Evolutionary conservation across 306 rosid genomes (phyloP).

Genomic region (Prunus salicina): DNA sequence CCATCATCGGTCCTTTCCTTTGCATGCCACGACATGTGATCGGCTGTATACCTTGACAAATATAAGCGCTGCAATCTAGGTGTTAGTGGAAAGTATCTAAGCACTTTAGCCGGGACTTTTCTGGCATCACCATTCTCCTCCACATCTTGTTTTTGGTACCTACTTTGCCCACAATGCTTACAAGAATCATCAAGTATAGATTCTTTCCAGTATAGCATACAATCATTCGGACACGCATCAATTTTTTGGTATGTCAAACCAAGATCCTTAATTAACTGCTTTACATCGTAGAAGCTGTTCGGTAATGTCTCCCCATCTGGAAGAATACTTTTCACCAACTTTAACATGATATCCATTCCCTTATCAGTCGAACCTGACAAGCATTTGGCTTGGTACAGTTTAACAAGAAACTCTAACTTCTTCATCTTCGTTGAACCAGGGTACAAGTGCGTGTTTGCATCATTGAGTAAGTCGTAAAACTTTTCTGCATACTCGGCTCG

Average conservation of each 20-base stretch:
- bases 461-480: background rate
- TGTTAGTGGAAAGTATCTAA: background rate
- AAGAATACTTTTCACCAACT: background rate
- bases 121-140: no score
- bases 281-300: background rate
- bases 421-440: background rate
- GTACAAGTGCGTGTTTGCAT: background rate
- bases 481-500: background rate
- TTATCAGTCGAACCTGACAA: background rate
- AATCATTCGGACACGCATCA: background rate
- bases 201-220: background rate
- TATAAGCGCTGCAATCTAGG: background rate
- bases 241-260: background rate
- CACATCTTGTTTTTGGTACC: background rate
- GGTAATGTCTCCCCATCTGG: background rate
- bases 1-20: no score
- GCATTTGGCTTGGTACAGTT: background rate
- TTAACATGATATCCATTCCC: background rate
- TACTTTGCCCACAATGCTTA: background rate
- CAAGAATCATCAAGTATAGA: background rate
- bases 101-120: background rate
- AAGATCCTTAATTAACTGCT: background rate
- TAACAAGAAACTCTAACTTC: background rate
- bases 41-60: background rate
- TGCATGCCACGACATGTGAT: background rate